Evolutionary conservation across 2,329 filamentous ascomycete genomes (phyloP).

Genomic region (Colletotrichum endophyticum): DNA sequence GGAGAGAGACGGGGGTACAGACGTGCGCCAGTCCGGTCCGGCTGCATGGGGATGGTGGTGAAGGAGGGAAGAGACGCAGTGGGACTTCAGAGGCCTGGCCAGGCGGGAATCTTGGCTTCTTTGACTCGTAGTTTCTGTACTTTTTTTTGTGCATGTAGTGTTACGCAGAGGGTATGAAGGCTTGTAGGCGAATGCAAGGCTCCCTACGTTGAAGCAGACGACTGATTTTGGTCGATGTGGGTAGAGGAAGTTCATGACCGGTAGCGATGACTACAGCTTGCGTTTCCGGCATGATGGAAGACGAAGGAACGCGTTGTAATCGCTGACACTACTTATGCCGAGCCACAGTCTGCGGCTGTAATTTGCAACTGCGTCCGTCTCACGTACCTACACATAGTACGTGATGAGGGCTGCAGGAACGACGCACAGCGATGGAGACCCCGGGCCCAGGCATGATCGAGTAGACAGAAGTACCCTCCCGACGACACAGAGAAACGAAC

Average conservation of each 20-base stretch:
- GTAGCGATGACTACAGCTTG: background rate
- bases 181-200: background rate
- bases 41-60: background rate
- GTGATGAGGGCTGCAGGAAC: conserved; percentile 6
- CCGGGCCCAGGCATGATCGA: background rate
- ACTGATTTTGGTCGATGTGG: background rate
- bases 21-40: background rate
- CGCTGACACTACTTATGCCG: background rate
- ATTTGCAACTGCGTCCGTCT: background rate
- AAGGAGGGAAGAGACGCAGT: background rate
- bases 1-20: background rate
- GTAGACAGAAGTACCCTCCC: background rate
- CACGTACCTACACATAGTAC: background rate
- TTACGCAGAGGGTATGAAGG: background rate
- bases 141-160: background rate
- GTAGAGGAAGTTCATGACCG: background rate
- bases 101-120: background rate
- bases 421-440: background rate
- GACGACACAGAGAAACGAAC: background rate
- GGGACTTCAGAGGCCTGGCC: background rate
- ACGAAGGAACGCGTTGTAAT: background rate
- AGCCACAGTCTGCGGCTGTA: background rate
- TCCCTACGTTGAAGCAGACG: background rate
- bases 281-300: background rate
- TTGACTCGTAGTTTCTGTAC: background rate